Conservation (phyloP, 192 early-diverging fungal species). For the Coemansia sp. region DNA sequence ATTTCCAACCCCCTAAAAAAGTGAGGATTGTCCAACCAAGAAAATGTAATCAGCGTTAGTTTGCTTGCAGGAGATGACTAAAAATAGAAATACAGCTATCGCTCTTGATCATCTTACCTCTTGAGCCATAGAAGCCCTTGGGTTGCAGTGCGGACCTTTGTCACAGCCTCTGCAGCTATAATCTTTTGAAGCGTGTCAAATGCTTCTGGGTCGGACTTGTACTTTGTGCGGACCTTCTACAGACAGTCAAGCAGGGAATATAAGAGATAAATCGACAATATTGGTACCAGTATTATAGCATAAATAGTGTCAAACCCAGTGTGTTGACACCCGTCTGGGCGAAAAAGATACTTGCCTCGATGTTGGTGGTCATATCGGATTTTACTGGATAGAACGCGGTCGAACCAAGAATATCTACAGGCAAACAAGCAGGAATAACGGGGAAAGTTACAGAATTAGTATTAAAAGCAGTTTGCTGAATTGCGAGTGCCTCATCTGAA, state of each 20-base stretch:
- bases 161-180: conserved; percentile 67
- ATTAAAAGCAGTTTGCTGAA: not conserved
- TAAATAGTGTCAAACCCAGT: not conserved
- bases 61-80: not conserved
- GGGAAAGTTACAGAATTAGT: not conserved
- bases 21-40: not conserved
- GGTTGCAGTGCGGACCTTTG: conserved; percentile 83
- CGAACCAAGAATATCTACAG: conserved; percentile 65
- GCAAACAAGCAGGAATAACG: not conserved
- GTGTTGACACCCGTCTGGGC: not conserved
- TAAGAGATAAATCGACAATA: not conserved
- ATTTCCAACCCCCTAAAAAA: conserved; percentile 70
- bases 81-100: not conserved
- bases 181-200: conserved; percentile 84
- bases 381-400: conserved; percentile 85
- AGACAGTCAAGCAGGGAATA: not conserved
- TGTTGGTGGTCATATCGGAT: conserved; percentile 90
- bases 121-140: conserved; percentile 94
- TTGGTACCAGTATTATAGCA: not conserved
- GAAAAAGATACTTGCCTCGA: conserved; percentile 51
- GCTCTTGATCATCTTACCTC: conserved; percentile 53
- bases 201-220: conserved; percentile 61
- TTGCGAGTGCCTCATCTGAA: not conserved
- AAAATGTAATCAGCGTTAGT: not conserved
- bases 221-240: conserved; percentile 68